Percentiles rank a stretch among this genome's conserved stretches.
These are phyloP conservation scores for Solanum acaule DNA, from an alignment of 257 asterid species.

Conservation along the genomic window DNA sequence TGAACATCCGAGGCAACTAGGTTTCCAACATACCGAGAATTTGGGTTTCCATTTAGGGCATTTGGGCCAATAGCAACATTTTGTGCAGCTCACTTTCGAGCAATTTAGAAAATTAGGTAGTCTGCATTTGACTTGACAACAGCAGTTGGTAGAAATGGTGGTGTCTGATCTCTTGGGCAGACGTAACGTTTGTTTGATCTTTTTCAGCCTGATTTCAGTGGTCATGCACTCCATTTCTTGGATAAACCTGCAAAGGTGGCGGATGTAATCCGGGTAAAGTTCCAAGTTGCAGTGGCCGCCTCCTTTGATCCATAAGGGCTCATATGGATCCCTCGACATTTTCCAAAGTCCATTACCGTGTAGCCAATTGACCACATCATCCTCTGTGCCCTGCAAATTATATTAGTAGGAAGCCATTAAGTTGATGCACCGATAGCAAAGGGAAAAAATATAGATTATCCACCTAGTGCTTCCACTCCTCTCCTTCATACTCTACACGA, in stretches of 20 bases:
- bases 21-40: constrained; percentile 19
- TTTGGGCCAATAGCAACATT: constrained; percentile 37
- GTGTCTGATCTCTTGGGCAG: constrained; percentile 20
- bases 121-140: constrained; percentile 42
- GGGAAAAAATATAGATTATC: neutral
- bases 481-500: neutral
- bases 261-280: constrained; percentile 90
- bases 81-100: constrained; percentile 19
- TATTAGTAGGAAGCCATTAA: neutral
- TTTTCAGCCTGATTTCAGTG: constrained; percentile 50
- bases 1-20: constrained; percentile 22
- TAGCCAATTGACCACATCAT: constrained; percentile 87
- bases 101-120: constrained; percentile 42
- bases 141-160: constrained; percentile 14
- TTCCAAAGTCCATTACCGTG: constrained; percentile 86
- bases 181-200: constrained; percentile 43
- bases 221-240: constrained; percentile 90
- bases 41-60: constrained; percentile 23
- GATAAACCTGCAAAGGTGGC: constrained; percentile 71
- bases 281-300: constrained; percentile 99
- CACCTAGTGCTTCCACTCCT: neutral
- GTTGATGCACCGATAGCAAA: neutral
- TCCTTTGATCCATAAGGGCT: constrained; percentile 96
- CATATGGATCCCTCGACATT: constrained; percentile 83
- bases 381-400: constrained; percentile 83